A percentile compares a stretch with the other conserved stretches of the same genome.
phyloP scores from a whole-genome alignment of 176 grass and related monocot genomes.

The Rhynchospora breviuscula region DNA sequence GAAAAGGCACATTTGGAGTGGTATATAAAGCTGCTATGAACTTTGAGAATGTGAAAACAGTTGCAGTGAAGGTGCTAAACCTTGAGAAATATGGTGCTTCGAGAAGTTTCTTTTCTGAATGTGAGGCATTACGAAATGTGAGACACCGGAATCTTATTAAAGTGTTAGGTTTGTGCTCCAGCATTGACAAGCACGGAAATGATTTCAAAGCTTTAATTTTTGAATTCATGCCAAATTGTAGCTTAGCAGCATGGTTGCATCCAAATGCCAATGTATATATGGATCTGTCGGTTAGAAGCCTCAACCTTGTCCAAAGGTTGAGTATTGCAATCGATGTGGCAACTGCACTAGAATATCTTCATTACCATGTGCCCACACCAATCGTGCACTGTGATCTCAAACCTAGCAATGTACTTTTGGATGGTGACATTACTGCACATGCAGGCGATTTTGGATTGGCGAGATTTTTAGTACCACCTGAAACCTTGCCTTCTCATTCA shows the following conservation, averaged over 20 bases:
- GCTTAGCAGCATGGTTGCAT: conserved; percentile 37
- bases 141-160: too few species aligned
- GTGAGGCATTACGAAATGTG: too few species aligned
- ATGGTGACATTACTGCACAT: too few species aligned
- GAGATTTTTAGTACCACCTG: too few species aligned
- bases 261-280: neutral
- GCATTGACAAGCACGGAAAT: conserved; percentile 31
- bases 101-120: too few species aligned
- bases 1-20: too few species aligned
- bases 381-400: conserved; percentile 40
- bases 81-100: conserved; percentile 37
- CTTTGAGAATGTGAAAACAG: neutral
- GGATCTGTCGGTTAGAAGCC: neutral
- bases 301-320: conserved; percentile 27
- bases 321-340: conserved; percentile 44
- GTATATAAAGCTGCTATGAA: neutral
- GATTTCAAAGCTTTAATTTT: conserved; percentile 55
- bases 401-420: too few species aligned
- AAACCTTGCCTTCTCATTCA: too few species aligned
- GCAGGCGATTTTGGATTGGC: too few species aligned
- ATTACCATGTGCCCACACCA: conserved; percentile 29
- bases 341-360: conserved; percentile 39
- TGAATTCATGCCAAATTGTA: neutral
- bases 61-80: conserved; percentile 48
- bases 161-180: conserved; percentile 37